Evolutionary conservation across 2,329 filamentous ascomycete species (phyloP), one percentile per base, ranked within the genome.

Genomic region (Epichloe brachyelytri): DNA sequence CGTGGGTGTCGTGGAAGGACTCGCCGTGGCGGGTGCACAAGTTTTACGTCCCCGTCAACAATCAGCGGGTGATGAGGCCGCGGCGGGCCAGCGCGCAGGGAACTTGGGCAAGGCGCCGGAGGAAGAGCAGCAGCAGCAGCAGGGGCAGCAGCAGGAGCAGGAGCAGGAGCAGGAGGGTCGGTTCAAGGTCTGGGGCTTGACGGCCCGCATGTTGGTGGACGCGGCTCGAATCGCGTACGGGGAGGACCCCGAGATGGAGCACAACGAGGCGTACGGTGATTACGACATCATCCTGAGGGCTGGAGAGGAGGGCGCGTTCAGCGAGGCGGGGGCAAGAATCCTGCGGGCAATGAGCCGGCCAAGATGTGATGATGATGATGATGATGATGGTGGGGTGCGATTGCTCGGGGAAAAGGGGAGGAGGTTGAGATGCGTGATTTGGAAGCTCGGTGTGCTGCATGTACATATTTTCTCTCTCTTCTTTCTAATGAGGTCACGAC

Each of bases 121-220:
- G 52, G 71, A 76, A 55, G 71, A 70, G 43, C 62, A 76, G 55
- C n/a, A n/a, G 71, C n/a, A 70, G 44, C 62, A 71, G 54, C 69
- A 75, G 53, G 71, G 71, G 22, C 5, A 22, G 20, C 4, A 22
- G 20, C 20, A 6, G 20, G 4, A 5, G 19, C 19, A 76, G 55
- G 71, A 70, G 44, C 62, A 76, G 55, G 71, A 70, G 44, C 62
- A 71, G 54, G 69, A 75, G 53, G 71, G 72, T 3, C 74, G 85
- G 38, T 95, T 93, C 68, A 82, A 86, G 58, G 89, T 97, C 4
- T 96, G 90, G 78, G 91, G 91, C 15, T 91, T 97, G 88, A 97
- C 91, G 49, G 91, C 88, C 3, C 75, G 88, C 49, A 91, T 97
- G 50, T 66, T 96, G 50, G 87, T 96, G 5, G 91, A 97, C 68